Evolutionary conservation across 1,284 basidiomycete genomes (phyloP).

Genomic region (Laetiporus sulphureus): DNA sequence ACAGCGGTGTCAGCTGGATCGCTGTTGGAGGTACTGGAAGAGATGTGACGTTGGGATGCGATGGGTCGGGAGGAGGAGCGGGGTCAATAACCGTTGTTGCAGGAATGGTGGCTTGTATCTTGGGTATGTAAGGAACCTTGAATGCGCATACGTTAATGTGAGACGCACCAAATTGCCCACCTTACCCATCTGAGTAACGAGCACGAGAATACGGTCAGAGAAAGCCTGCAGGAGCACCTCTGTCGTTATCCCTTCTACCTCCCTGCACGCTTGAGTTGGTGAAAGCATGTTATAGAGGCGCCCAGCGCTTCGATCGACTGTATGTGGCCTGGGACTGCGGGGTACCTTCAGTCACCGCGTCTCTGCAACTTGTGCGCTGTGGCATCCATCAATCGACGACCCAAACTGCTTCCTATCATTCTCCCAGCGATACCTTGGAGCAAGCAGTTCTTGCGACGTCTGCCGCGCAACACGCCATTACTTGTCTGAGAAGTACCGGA

Average conservation of each 20-base stretch:
- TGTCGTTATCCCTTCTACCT: slow-evolving; percentile 54
- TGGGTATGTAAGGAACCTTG: slow-evolving; percentile 2
- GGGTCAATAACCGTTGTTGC: slow-evolving; percentile 53
- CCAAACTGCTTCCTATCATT: too few species aligned
- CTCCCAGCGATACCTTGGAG: too few species aligned
- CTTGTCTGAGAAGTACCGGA: too few species aligned
- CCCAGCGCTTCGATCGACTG: background rate
- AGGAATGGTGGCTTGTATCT: slow-evolving; percentile 83
- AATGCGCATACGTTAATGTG: background rate
- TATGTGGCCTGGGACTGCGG: background rate
- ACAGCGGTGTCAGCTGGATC: slow-evolving; percentile 67
- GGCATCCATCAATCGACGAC: too few species aligned
- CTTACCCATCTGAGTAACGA: slow-evolving; percentile 85
- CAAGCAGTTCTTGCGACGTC: too few species aligned
- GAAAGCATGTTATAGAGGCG: background rate
- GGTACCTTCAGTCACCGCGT: too few species aligned
- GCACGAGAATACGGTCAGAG: slow-evolving; percentile 72
- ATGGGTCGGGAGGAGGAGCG: slow-evolving; percentile 29
- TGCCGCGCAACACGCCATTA: too few species aligned
- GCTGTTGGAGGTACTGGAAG: slow-evolving; percentile 69
- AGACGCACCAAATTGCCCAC: slow-evolving; percentile 72
- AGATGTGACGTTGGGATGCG: slow-evolving; percentile 27
- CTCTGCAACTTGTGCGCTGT: too few species aligned
- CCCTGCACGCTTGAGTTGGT: slow-evolving; percentile 21
- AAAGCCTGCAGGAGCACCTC: slow-evolving; percentile 75